phyloP scores from a whole-genome alignment of 192 early-diverging fungal genomes.

The Chytriomyces sp. region DNA sequence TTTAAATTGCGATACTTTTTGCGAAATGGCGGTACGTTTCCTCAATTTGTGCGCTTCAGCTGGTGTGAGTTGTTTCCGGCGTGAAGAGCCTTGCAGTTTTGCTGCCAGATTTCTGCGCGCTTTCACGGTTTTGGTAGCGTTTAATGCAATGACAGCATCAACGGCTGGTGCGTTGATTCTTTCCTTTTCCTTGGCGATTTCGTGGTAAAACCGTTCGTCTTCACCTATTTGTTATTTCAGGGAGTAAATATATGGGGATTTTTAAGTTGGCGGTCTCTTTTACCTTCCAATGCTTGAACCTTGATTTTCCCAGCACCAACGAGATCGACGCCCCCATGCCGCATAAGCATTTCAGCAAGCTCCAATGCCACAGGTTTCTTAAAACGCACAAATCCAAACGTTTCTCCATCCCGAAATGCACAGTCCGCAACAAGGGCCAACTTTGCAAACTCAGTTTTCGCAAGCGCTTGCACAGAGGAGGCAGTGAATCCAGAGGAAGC shows the following conservation, averaged over 20 bases:
- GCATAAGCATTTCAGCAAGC: slow-evolving; percentile 10
- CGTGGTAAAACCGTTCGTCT: slow-evolving; percentile 8
- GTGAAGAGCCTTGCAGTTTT: neutral
- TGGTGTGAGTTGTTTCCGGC: too few relatives aligned
- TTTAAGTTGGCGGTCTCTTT: neutral
- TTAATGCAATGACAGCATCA: slow-evolving; percentile 9
- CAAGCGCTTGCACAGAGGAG: neutral
- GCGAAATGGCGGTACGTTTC: neutral
- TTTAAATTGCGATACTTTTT: neutral
- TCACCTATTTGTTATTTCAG: neutral
- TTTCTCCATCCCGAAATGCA: neutral
- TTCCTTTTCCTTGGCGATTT: slow-evolving; percentile 17
- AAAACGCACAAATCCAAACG: slow-evolving; percentile 13
- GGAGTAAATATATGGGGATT: neutral
- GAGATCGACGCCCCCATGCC: slow-evolving; percentile 10
- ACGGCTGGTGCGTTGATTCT: neutral
- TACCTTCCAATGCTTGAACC: slow-evolving; percentile 13
- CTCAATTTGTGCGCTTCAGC: neutral
- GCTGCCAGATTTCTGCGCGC: neutral
- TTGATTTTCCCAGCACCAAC: neutral
- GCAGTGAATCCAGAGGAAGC: slow-evolving; percentile 4
- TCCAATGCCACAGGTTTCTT: slow-evolving; percentile 1
- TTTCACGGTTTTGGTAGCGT: slow-evolving; percentile 9
- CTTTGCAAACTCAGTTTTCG: neutral
- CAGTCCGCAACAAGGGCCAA: slow-evolving; percentile 17